phyloP scores from a whole-genome alignment of 306 rosid species.

The Cotoneaster glaucophyllus region DNA sequence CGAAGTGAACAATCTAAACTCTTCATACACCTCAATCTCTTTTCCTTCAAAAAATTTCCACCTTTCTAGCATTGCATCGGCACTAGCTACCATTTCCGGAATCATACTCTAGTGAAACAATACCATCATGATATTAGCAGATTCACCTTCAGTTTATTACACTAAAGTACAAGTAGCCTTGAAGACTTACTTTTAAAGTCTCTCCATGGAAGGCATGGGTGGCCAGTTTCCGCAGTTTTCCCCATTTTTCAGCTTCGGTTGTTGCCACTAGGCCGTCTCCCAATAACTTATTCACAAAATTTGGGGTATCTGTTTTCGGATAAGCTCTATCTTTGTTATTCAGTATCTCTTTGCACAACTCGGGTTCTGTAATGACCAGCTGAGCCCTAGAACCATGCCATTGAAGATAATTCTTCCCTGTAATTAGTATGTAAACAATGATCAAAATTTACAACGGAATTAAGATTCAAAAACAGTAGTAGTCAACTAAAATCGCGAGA shows the following conservation, averaged over 20 bases:
- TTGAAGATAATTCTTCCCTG: conserved; percentile 26
- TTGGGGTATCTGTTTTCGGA: background rate
- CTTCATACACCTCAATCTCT: conserved; percentile 25
- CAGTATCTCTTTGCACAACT: conserved; percentile 21
- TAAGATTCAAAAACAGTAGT: background rate
- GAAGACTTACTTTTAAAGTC: conserved; percentile 14
- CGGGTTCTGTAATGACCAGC: conserved; percentile 23
- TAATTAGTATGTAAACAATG: too few relatives aligned
- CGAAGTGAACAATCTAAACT: conserved; percentile 20
- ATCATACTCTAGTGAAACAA: background rate
- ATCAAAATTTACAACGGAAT: background rate
- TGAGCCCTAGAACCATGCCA: conserved; percentile 26
- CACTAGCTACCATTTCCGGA: conserved; percentile 11
- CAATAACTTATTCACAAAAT: background rate
- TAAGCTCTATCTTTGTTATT: conserved; percentile 2
- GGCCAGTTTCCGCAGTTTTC: conserved; percentile 12
- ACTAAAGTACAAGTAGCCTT: background rate
- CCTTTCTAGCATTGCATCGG: conserved; percentile 9
- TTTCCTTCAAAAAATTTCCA: conserved; percentile 17
- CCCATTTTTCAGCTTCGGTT: conserved; percentile 22
- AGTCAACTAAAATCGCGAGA: background rate
- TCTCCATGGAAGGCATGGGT: conserved; percentile 18
- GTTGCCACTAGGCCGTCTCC: conserved; percentile 24
- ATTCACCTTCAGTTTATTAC: background rate
- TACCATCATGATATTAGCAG: background rate